These are phyloP conservation scores for Cyclostephanos tholiformis DNA, from an alignment of 108 stramenopile species.

Conservation along the genomic window DNA sequence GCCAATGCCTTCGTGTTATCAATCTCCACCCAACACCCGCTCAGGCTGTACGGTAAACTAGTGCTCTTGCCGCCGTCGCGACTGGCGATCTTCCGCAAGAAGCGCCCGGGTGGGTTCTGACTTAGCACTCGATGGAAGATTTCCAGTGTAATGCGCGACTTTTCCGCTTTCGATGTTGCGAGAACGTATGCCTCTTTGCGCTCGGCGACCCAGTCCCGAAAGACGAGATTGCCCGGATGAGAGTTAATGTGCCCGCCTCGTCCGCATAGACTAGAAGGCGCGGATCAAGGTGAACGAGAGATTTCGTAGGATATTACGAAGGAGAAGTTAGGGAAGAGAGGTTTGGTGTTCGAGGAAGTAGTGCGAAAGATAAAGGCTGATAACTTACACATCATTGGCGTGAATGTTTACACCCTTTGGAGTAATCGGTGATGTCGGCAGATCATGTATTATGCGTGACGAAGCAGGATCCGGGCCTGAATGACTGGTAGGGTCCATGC, in stretches of 20 bases:
- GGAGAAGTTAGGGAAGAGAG: neutral
- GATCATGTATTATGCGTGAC: neutral
- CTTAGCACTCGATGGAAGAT: slow-evolving; percentile 57
- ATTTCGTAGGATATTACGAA: neutral
- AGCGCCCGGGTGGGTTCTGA: slow-evolving; percentile 72
- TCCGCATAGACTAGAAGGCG: slow-evolving; percentile 55
- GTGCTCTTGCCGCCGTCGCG: neutral
- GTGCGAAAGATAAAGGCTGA: neutral
- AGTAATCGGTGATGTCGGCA: neutral
- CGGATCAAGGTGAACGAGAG: neutral
- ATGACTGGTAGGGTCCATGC: neutral
- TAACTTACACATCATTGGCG: slow-evolving; percentile 41
- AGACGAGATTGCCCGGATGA: slow-evolving; percentile 71
- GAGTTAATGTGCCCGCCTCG: slow-evolving; percentile 83
- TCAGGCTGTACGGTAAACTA: neutral
- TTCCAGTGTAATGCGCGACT: slow-evolving; percentile 64
- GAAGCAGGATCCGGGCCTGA: neutral
- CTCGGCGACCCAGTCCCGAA: slow-evolving; percentile 73
- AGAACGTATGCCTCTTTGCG: slow-evolving; percentile 77
- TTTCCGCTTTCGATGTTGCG: slow-evolving; percentile 69
- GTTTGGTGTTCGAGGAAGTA: neutral
- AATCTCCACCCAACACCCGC: slow-evolving; percentile 75
- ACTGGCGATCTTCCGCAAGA: slow-evolving; percentile 55
- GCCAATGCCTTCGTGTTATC: slow-evolving; percentile 71
- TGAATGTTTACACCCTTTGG: neutral